Conservation (phyloP, 108 stramenopile genomes). For the Skeletonema tropicum region DNA sequence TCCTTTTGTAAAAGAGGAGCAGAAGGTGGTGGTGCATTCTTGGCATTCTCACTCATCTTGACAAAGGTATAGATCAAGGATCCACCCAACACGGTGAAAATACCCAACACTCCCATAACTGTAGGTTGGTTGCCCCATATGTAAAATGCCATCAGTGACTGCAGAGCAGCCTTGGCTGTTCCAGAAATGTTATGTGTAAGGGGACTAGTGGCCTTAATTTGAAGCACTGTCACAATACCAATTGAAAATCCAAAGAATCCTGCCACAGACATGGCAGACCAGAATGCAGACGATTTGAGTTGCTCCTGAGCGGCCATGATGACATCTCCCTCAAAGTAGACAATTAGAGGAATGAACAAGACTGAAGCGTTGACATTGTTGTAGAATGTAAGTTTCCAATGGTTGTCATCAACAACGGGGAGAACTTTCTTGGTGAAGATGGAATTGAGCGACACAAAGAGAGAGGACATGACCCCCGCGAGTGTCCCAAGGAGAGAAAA, state of each 20-base stretch:
- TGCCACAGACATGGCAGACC: slow-evolving; percentile 87
- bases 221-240: slow-evolving; percentile 95
- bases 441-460: slow-evolving; percentile 94
- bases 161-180: slow-evolving; percentile 93
- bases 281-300: slow-evolving; percentile 74
- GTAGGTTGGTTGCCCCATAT: slow-evolving; percentile 93
- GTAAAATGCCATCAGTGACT: slow-evolving; percentile 92
- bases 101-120: slow-evolving; percentile 77
- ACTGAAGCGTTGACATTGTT: slow-evolving; percentile 95
- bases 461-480: slow-evolving; percentile 84
- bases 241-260: slow-evolving; percentile 95
- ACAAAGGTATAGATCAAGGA: slow-evolving; percentile 84
- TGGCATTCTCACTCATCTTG: slow-evolving; percentile 72
- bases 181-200: slow-evolving; percentile 96
- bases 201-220: slow-evolving; percentile 94
- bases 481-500: slow-evolving; percentile 86
- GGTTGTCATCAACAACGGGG: slow-evolving; percentile 89
- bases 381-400: slow-evolving; percentile 92
- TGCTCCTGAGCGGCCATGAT: slow-evolving; percentile 47
- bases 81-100: slow-evolving; percentile 86
- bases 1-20: background rate
- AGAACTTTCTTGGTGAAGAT: slow-evolving; percentile 94
- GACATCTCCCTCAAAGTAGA: slow-evolving; percentile 70
- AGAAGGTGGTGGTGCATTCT: slow-evolving; percentile 4
- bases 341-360: slow-evolving; percentile 88